Percentiles rank a stretch among this genome's conserved stretches.
These are phyloP conservation scores for Martiniozyma abietophila DNA, from an alignment of 805 yeast species.

Conservation along the genomic window DNA sequence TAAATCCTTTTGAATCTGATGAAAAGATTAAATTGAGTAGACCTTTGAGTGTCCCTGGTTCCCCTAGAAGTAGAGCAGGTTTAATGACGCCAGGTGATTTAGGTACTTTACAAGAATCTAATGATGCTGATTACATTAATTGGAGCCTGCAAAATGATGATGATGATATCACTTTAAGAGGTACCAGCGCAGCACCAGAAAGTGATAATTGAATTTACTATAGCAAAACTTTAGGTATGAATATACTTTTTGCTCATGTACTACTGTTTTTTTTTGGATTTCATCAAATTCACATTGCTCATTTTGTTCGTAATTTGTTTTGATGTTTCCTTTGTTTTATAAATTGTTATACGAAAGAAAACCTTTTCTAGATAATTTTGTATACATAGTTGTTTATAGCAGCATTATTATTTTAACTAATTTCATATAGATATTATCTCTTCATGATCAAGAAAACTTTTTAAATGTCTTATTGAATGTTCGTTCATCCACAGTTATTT, in stretches of 20 bases:
- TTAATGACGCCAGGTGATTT: slow-evolving; percentile 97
- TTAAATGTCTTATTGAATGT: background rate
- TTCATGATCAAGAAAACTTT: background rate
- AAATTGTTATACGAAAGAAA: no score
- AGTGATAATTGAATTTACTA: slow-evolving; percentile 24
- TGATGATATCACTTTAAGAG: slow-evolving; percentile 28
- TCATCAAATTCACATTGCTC: no score
- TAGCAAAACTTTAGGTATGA: no score
- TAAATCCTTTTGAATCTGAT: slow-evolving; percentile 28
- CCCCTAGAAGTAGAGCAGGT: slow-evolving; percentile 57
- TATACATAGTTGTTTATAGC: no score
- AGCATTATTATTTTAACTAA: no score
- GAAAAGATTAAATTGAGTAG: slow-evolving; percentile 67
- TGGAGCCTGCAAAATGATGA: slow-evolving; percentile 42
- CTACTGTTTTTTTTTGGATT: background rate
- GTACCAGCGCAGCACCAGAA: slow-evolving; percentile 30
- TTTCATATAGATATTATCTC: no score
- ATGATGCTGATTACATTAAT: slow-evolving; percentile 71
- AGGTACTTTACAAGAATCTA: slow-evolving; percentile 91
- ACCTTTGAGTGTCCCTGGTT: slow-evolving; percentile 95
- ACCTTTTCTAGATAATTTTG: no score
- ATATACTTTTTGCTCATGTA: slow-evolving; percentile 1
- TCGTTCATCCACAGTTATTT: slow-evolving; percentile 17
- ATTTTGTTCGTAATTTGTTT: no score
- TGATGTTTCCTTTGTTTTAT: no score